A percentile compares a stretch with the other conserved stretches of the same genome.
phyloP scores from a whole-genome alignment of 192 early-diverging fungal species.

The Coemansia nantahalensis region DNA sequence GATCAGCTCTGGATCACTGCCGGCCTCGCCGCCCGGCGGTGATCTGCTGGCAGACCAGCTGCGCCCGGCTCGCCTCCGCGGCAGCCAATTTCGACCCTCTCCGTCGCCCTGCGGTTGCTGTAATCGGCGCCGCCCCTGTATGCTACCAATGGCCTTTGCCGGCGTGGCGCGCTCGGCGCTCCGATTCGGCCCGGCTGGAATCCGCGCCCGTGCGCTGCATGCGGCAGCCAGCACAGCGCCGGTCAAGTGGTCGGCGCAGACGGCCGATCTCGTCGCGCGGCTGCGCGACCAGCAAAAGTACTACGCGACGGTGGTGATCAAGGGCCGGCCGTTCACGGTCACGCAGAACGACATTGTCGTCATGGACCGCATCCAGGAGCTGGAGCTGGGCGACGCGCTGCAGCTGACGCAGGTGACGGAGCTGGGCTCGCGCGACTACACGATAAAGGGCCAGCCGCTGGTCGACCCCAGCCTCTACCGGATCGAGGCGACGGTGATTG shows the following conservation, averaged over 20 bases:
- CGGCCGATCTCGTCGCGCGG: slow-evolving; percentile 30
- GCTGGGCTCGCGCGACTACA: slow-evolving; percentile 78
- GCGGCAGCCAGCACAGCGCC: neutral
- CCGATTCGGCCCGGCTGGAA: neutral
- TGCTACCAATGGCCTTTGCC: neutral
- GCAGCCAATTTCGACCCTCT: too few species aligned
- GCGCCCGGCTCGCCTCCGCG: too few species aligned
- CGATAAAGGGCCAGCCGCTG: slow-evolving; percentile 83
- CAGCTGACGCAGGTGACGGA: slow-evolving; percentile 83
- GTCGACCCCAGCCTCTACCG: slow-evolving; percentile 67
- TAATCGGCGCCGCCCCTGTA: too few species aligned
- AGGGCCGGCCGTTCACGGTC: slow-evolving; percentile 83
- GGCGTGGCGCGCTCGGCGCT: neutral
- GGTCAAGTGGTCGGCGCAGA: slow-evolving; percentile 29
- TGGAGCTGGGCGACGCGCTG: slow-evolving; percentile 85
- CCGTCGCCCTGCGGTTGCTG: too few species aligned
- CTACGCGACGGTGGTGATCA: slow-evolving; percentile 88
- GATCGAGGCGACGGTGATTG: slow-evolving; percentile 85
- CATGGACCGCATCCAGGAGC: slow-evolving; percentile 77
- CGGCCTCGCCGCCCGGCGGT: too few species aligned
- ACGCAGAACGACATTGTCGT: slow-evolving; percentile 86
- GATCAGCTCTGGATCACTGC: too few species aligned
- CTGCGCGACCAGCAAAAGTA: slow-evolving; percentile 67
- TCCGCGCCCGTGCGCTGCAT: neutral
- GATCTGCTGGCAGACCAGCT: too few species aligned